Base-by-base conservation (phyloP, 2,329 filamentous ascomycete species). In the Sarocladium oryzae region DNA sequence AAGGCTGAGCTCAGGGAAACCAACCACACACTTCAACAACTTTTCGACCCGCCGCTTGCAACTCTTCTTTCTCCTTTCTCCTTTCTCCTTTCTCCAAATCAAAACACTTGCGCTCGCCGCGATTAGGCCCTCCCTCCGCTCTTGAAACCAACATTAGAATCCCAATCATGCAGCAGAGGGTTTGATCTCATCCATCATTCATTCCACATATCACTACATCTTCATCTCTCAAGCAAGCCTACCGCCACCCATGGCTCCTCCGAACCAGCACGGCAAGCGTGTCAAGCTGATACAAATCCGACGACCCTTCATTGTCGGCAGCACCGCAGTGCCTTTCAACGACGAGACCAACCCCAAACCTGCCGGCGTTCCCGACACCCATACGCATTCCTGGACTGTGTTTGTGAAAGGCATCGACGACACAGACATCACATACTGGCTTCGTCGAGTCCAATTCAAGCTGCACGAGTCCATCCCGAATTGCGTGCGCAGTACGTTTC, bases 401-500 rank as follows among this genome's bases (percentile, higher is more conserved):
- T 97, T 95, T 67, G 89, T 99, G 53, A 88, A 88, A 64, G 89
- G 91, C 43, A 77, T 96, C 51, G 89, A 95, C 61, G 88, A 89
- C 66, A 88, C 89, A 54, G 89, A 96, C 64, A 86, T 97, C 58
- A 90, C 88, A 24, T 93, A 95, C 69, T 99, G 93, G 90, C 78
- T 97, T 58, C 89, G 92, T 53, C 92, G 95, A 61, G 92, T 99
- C 1, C 91, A 96, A 67, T 99, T 99, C 73, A 97, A 97, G 69
- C 82, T 99, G 15, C 92, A 96, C 75, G 91, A 97, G 69, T 96
- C 92, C 9, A 97, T 96, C 66, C 85, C 89, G 24, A 95, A 96
- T 68, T 88, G 88, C 52, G 79, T 93, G 20, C 86, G 93, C 59
- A 95, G 81, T 80, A 67, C 55, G 77, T 68, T n/a, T n/a, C n/a